Evolutionary conservation across 2,329 filamentous ascomycete genomes (phyloP).

Genomic region (Colletotrichum chrysophilum): DNA sequence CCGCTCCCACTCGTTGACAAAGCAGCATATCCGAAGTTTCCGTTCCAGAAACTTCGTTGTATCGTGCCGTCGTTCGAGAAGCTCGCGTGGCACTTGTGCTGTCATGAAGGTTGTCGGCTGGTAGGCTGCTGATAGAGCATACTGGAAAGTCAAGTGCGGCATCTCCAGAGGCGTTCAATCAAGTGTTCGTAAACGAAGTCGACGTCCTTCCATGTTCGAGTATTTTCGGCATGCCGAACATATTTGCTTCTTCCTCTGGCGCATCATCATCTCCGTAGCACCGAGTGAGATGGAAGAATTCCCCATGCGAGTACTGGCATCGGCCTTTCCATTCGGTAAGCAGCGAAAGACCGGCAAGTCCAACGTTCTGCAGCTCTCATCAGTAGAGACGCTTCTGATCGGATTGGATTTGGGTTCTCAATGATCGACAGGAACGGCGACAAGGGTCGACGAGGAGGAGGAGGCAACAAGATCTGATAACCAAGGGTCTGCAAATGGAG

Average conservation of each 20-base stretch:
- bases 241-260: accelerated
- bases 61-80: not conserved
- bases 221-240: accelerated
- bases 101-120: not conserved
- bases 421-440: constrained; percentile 6
- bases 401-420: not conserved
- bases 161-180: not conserved
- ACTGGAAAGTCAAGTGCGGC: not conserved
- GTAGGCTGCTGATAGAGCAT: not conserved
- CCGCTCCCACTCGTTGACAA: not conserved
- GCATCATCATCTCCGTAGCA: not conserved
- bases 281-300: not conserved
- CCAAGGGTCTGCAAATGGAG: not conserved
- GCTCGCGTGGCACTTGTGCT: not conserved
- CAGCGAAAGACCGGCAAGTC: not conserved
- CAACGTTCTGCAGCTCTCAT: not conserved
- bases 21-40: not conserved
- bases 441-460: not conserved
- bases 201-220: accelerated
- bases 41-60: not conserved
- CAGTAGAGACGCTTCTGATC: not conserved
- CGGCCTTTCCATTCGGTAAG: not conserved
- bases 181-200: not conserved
- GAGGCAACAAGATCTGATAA: not conserved
- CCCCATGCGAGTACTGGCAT: not conserved